Conservation (phyloP, 129 eudicot genomes). For the Calendula officinalis region DNA sequence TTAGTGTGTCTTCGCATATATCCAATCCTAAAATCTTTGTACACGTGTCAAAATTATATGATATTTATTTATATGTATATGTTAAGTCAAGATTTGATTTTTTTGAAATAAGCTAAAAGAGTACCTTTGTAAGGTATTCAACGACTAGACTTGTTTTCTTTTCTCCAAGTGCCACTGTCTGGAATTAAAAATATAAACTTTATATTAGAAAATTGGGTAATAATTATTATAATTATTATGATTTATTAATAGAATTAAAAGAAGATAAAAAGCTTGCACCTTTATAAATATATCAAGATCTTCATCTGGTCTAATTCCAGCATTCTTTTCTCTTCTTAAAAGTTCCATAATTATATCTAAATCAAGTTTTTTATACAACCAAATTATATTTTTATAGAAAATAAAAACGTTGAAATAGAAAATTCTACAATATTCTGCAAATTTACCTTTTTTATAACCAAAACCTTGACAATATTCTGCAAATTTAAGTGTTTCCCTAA, state of each 20-base stretch:
- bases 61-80: neutral
- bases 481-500: conserved; percentile 77
- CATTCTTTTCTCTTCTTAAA: conserved; percentile 69
- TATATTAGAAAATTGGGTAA: neutral
- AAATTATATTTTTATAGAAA: conserved; percentile 9
- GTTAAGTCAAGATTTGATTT: conserved; percentile 3
- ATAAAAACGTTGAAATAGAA: neutral
- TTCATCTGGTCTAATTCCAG: conserved; percentile 78
- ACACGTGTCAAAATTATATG: conserved; percentile 41
- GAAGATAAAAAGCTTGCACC: conserved; percentile 42
- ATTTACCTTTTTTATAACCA: conserved; percentile 67
- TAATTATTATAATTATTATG: neutral
- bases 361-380: conserved; percentile 21
- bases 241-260: neutral
- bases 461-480: conserved; percentile 82
- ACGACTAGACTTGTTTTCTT: conserved; percentile 69
- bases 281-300: conserved; percentile 83
- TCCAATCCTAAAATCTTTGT: conserved; percentile 88
- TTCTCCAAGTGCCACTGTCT: conserved; percentile 86
- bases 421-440: conserved; percentile 74
- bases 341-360: conserved; percentile 91
- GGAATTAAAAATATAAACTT: conserved; percentile 34
- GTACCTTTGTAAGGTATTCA: conserved; percentile 87
- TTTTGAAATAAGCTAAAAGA: conserved; percentile 10
- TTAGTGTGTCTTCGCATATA: conserved; percentile 80